Evolutionary conservation across 805 yeast genomes (phyloP), one percentile per base, ranked within the genome.

Genomic region (Starmerella floricola): DNA sequence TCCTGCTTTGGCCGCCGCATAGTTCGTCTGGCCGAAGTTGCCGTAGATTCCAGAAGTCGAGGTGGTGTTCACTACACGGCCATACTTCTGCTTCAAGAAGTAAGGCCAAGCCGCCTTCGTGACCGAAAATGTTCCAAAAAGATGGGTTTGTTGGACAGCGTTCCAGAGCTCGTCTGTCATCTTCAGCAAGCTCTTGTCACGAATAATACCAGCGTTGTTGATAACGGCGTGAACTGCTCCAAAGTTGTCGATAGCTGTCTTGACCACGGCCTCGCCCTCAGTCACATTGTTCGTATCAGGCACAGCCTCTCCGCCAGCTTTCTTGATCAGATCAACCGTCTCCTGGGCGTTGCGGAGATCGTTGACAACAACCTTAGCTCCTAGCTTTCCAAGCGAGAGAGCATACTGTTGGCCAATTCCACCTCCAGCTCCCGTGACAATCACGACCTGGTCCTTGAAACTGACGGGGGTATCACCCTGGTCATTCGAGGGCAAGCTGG

Each of bases 21-120:
- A 88, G 67, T 88, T 88, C 31, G 95, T 84, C 66, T 88, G 98
- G 39, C 98, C 98, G 66, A 88, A 88, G 68, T 81, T 85, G 50
- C 98, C 98, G 62, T 88, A 88, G 53, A 88, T 86, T 51, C 97
- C 98, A 2, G 96, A 86, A 8, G 97, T 88, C 16, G 95, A 86
- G 19, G 96, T 73, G 34, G 94, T 83, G 64, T 88, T 88, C 52
- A 88, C 73, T 43, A 88, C 78, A 50, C 76, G 72, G 53, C 97
- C 96, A 41, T 72, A 71, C 53, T 78, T 75, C 63, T 87, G 85
- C 59, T 83, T 73, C 42, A 71, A 52, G 61, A 88, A 83, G 51
- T 80, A 66, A 29, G 95, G 96, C 96, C 96, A 88, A 8, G 88
- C 95, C 40, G 87, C 79, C 59, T 82, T 79, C 52, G 85, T 75